These are phyloP conservation scores for Prunus dulcis DNA, from an alignment of 306 rosid species.

Conservation along the genomic window DNA sequence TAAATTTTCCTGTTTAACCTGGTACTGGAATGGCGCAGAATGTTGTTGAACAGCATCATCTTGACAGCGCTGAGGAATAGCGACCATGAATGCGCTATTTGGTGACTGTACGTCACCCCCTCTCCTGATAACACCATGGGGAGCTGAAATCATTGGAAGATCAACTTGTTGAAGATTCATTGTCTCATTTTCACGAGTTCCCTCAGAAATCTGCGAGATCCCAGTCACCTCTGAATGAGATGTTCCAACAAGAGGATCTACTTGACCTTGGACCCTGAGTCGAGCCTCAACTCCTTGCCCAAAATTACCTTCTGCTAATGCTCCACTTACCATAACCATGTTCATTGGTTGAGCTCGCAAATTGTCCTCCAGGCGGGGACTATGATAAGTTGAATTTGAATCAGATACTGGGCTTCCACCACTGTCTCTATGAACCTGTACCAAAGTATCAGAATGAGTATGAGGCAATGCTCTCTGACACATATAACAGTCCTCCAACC, in stretches of 20 bases:
- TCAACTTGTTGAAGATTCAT: constrained; percentile 34
- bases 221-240: constrained; percentile 33
- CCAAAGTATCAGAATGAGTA: constrained; percentile 74
- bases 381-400: constrained; percentile 38
- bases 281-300: constrained; percentile 49
- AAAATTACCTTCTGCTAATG: constrained; percentile 38
- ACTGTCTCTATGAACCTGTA: constrained; percentile 46
- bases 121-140: constrained; percentile 35
- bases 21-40: constrained; percentile 33
- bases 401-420: constrained; percentile 42
- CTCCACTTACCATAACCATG: constrained; percentile 42
- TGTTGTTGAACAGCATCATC: constrained; percentile 41
- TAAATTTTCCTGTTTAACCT: constrained; percentile 35
- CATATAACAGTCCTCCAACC: constrained; percentile 59
- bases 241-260: constrained; percentile 42
- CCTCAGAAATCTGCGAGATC: constrained; percentile 33
- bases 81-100: constrained; percentile 32
- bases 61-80: constrained; percentile 29
- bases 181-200: constrained; percentile 39
- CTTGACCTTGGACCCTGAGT: constrained; percentile 38
- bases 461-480: constrained; percentile 79
- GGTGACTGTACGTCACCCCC: constrained; percentile 40
- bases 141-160: constrained; percentile 28
- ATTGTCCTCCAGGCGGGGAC: constrained; percentile 52
- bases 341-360: constrained; percentile 43